phyloP scores from a whole-genome alignment of 2,329 filamentous ascomycete species.

The Trichophyton simii region DNA sequence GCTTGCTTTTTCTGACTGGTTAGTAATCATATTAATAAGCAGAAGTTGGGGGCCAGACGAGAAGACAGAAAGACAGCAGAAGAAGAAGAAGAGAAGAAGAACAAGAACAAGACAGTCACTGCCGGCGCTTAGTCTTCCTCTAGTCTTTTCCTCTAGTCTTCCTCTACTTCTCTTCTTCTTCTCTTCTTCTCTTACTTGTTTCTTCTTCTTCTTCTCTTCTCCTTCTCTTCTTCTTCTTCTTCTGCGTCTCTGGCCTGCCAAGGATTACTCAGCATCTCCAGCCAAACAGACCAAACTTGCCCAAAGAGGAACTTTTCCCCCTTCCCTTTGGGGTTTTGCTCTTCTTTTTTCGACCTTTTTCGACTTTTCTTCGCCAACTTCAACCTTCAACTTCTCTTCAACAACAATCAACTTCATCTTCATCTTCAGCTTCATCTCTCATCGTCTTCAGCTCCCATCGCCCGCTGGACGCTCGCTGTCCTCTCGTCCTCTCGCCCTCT shows the following conservation, averaged over 20 bases:
- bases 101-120: too few relatives aligned
- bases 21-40: too few relatives aligned
- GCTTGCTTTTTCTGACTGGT: too few relatives aligned
- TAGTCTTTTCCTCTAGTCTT: neutral
- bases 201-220: neutral
- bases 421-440: neutral
- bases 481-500: neutral
- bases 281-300: neutral
- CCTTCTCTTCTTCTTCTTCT: neutral
- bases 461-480: constrained; percentile 7
- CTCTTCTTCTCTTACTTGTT: neutral
- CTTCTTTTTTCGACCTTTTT: neutral
- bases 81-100: too few relatives aligned
- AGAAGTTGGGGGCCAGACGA: too few relatives aligned
- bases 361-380: neutral
- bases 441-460: neutral
- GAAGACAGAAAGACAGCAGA: too few relatives aligned
- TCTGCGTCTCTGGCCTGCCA: neutral
- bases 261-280: too few relatives aligned
- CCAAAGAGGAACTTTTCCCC: neutral
- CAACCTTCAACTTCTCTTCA: neutral
- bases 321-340: neutral
- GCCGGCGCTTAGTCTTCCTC: too few relatives aligned
- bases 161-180: neutral
- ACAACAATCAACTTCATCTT: neutral